Base-by-base conservation (phyloP, 2,329 filamentous ascomycete genomes). In the Aspergillus latus region DNA sequence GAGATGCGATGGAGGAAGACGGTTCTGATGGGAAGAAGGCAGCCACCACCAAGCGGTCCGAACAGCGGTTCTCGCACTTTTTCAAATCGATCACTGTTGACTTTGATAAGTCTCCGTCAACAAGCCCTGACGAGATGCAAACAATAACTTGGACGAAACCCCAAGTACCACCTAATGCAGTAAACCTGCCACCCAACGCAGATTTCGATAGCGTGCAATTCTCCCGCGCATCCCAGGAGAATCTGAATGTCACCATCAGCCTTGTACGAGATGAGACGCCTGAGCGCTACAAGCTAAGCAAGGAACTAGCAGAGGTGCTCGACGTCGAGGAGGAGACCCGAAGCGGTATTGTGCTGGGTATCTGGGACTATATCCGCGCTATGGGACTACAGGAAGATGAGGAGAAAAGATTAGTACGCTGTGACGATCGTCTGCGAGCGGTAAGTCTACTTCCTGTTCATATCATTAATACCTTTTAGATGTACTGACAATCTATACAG, bases 151-250 rank as follows among this genome's bases (percentile, higher is more conserved):
- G 94, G 94, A 90, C 89, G 71, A 95, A 94, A 70, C 88, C 91
- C 4, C 85, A 80, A 46, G 61, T 76, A 54, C 74, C 78, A 76
- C 67, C 80, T 63, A 76, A 80, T 71, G 59, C 78, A 69, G 68
- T 71, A 21, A 21, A 21, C 51, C 66, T 81, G n/a, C 82, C 87
- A 5, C 80, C 86, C 32, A 85, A 85, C 32, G 84, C 86, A 44
- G 90, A 95, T 68, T 96, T 97, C 68, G 94, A 97, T 75, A 88
- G 89, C 69, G 79, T 99, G 44, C 88, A 92, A 43, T 97, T 99
- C 72, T 91, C 95, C 78, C 85, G 94, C 52, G 90, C 88, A 66
- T 88, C 91, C 34, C 94, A 99, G 70, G 92, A 97, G 72, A 97
- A 96, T 65, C 81, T 89, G 64, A 96, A 97, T 70, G 86, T 96